Evolutionary conservation across 2,329 filamentous ascomycete species (phyloP).

Genomic region (Leptodontidium sp.): DNA sequence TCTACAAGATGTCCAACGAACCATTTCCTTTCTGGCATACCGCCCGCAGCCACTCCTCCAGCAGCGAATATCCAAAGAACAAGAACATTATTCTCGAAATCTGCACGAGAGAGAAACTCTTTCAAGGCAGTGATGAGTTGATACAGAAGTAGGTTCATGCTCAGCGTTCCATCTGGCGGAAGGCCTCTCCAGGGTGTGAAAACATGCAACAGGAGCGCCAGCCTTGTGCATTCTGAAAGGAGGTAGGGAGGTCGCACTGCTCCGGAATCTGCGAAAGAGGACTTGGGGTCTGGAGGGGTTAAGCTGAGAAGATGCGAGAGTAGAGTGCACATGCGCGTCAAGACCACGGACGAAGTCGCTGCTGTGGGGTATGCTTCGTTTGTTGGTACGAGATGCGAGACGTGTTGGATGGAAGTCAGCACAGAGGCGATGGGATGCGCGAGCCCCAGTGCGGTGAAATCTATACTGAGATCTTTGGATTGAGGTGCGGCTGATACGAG

Average conservation of each 20-base stretch:
- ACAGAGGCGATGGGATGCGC: neutral
- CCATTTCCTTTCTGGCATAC: constrained; percentile 29
- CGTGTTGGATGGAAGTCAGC: constrained; percentile 29
- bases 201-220: too few relatives aligned
- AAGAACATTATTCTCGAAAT: constrained; percentile 8
- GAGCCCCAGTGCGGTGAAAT: neutral
- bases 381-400: constrained; percentile 28
- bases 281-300: neutral
- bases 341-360: constrained; percentile 24
- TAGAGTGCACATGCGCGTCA: constrained; percentile 30
- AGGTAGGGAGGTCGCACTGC: neutral
- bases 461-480: neutral
- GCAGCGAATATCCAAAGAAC: constrained; percentile 28
- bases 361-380: constrained; percentile 26
- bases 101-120: neutral
- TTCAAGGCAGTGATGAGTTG: constrained; percentile 23
- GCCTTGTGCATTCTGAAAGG: too few relatives aligned
- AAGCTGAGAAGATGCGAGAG: constrained; percentile 31
- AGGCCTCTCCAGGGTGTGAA: too few relatives aligned
- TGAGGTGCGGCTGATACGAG: too few relatives aligned
- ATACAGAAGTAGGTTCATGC: constrained; percentile 29
- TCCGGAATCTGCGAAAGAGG: too few relatives aligned
- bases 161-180: constrained; percentile 11
- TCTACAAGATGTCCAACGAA: constrained; percentile 29
- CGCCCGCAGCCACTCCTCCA: constrained; percentile 20